phyloP scores from a whole-genome alignment of 2,329 filamentous ascomycete species.

The Diaporthe sp. region DNA sequence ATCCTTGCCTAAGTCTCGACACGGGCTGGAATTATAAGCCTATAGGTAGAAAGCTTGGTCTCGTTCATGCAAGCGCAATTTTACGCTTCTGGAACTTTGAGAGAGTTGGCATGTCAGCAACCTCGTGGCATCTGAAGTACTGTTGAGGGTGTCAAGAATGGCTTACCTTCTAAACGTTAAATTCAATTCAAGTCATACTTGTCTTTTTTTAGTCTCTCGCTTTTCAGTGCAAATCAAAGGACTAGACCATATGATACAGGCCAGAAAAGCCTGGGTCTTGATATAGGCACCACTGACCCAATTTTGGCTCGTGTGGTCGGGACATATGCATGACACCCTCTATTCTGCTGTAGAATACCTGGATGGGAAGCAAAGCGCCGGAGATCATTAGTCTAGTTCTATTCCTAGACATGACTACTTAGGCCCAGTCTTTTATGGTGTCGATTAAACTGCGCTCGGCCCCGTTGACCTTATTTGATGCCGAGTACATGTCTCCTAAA shows the following conservation, averaged over 20 bases:
- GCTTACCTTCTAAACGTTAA: rapidly evolving
- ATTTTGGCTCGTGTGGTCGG: not conserved
- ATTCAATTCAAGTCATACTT: too few species aligned
- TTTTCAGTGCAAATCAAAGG: not conserved
- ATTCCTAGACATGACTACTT: too few species aligned
- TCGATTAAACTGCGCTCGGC: not conserved
- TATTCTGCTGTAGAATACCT: not conserved
- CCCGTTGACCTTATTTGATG: not conserved
- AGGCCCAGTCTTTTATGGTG: not conserved
- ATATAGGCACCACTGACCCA: too few species aligned
- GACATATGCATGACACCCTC: not conserved
- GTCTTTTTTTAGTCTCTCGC: not conserved
- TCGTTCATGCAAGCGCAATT: not conserved
- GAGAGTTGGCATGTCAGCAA: not conserved
- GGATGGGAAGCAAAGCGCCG: not conserved
- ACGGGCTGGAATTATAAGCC: not conserved
- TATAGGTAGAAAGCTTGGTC: too few species aligned
- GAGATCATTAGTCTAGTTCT: not conserved
- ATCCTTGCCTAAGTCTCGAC: not conserved
- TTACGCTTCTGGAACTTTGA: not conserved
- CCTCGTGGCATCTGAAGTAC: too few species aligned
- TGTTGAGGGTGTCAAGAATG: not conserved
- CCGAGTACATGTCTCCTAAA: not conserved
- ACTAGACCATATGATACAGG: not conserved
- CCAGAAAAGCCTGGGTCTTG: not conserved